Percentiles rank a stretch among this genome's conserved stretches.
Evolutionary conservation across 805 yeast genomes (phyloP).

Genomic region (Candida silvicultrix): DNA sequence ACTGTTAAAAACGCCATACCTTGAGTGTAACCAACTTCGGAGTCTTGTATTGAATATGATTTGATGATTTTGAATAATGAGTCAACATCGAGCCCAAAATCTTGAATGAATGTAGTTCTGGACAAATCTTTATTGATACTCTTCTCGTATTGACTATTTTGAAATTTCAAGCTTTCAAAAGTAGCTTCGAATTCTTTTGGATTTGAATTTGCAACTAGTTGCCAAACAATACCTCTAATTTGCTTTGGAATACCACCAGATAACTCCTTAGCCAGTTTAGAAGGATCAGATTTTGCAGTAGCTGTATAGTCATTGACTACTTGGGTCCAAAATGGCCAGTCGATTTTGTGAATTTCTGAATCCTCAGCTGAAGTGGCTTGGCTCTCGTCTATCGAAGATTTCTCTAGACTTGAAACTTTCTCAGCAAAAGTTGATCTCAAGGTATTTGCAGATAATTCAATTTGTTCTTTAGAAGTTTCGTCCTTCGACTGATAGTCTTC

Average conservation of each 20-base stretch:
- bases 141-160: slow-evolving; percentile 61
- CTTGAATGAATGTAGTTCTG: slow-evolving; percentile 76
- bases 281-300: slow-evolving; percentile 58
- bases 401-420: slow-evolving; percentile 14
- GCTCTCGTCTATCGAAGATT: slow-evolving; percentile 2
- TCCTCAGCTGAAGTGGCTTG: slow-evolving; percentile 11
- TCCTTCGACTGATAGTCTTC: slow-evolving; percentile 44
- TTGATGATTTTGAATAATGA: slow-evolving; percentile 71
- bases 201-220: slow-evolving; percentile 75
- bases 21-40: slow-evolving; percentile 95
- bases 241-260: slow-evolving; percentile 78
- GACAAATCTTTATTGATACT: slow-evolving; percentile 77
- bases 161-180: slow-evolving; percentile 36
- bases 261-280: slow-evolving; percentile 52
- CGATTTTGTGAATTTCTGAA: slow-evolving; percentile 34
- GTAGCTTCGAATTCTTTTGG: slow-evolving; percentile 33
- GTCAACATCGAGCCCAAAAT: slow-evolving; percentile 44
- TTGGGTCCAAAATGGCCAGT: slow-evolving; percentile 85
- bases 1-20: slow-evolving; percentile 94
- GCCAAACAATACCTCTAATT: slow-evolving; percentile 90
- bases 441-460: slow-evolving; percentile 39
- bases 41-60: slow-evolving; percentile 79
- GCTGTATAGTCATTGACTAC: slow-evolving; percentile 73
- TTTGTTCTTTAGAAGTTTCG: slow-evolving; percentile 43
- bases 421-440: slow-evolving; percentile 27